A percentile compares a stretch with the other conserved stretches of the same genome.
Evolutionary conservation across 2,329 filamentous ascomycete species (phyloP).

Genomic region (Raffaelea arxii): DNA sequence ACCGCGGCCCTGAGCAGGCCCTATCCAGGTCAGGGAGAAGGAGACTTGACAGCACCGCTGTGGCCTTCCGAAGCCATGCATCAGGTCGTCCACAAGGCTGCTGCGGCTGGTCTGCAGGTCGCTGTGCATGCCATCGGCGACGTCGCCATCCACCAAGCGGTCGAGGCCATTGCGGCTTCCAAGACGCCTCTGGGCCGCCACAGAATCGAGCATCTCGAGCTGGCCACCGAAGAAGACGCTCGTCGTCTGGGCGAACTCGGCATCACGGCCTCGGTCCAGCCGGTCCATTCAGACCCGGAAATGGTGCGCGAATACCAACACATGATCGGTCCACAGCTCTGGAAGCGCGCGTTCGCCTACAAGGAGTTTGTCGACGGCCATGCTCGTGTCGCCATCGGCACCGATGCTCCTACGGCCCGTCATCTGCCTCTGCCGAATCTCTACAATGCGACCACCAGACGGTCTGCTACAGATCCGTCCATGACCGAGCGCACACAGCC

Average conservation of each 20-base stretch:
- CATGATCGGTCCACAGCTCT: background rate
- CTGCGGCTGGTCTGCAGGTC: background rate
- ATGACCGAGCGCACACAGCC: background rate
- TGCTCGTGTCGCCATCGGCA: background rate
- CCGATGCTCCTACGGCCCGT: background rate
- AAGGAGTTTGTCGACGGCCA: background rate
- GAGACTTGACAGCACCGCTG: background rate
- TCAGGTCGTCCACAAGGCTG: background rate
- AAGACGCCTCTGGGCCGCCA: background rate
- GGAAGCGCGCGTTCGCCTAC: background rate
- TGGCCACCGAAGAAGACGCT: background rate
- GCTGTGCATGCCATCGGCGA: background rate
- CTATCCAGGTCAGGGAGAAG: background rate
- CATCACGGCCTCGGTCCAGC: background rate
- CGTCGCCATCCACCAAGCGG: background rate
- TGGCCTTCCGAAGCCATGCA: background rate
- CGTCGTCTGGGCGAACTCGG: background rate
- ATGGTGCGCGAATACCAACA: background rate
- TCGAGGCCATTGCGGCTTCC: background rate
- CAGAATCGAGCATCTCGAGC: background rate
- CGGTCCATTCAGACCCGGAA: background rate
- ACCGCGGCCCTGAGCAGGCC: background rate
- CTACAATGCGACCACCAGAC: background rate
- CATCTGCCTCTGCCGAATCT: background rate
- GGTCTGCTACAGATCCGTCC: conserved; percentile 12